A percentile compares a stretch with the other conserved stretches of the same genome.
Evolutionary conservation across 345 rosid species (phyloP).

Genomic region (Citrus unshiu): DNA sequence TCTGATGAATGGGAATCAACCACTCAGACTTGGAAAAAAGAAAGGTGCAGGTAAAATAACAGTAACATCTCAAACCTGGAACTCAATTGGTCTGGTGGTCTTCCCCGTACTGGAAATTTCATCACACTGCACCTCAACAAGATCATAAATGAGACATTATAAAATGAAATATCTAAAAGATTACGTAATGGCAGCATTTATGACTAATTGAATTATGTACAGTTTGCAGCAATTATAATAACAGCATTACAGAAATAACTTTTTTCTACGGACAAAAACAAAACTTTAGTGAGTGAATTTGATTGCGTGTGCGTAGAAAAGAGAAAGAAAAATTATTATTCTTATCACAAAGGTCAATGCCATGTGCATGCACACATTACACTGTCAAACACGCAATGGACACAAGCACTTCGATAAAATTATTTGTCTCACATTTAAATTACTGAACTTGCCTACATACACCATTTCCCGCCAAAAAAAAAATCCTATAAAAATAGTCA

Average conservation of each 20-base stretch:
- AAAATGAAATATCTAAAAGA: not conserved
- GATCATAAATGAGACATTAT: not conserved
- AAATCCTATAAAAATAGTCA: not conserved
- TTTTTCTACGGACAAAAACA: not conserved
- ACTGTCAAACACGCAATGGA: not conserved
- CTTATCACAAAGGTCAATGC: not conserved
- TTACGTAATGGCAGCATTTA: not conserved
- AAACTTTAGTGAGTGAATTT: not conserved
- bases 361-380: not conserved
- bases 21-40: not conserved
- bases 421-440: not conserved
- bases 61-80: conserved; percentile 39
- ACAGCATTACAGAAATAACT: not conserved
- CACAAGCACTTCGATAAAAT: not conserved
- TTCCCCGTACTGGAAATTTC: conserved; percentile 43
- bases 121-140: conserved; percentile 51
- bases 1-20: not conserved
- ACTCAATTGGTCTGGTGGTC: conserved; percentile 53
- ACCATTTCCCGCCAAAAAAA: not conserved
- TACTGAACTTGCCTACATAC: not conserved
- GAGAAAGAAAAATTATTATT: not conserved
- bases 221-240: not conserved
- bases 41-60: not conserved
- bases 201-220: not conserved
- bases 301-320: too few relatives aligned